Conservation (phyloP, 768 basidiomycete genomes). For the Daedaleopsis sinensis region DNA sequence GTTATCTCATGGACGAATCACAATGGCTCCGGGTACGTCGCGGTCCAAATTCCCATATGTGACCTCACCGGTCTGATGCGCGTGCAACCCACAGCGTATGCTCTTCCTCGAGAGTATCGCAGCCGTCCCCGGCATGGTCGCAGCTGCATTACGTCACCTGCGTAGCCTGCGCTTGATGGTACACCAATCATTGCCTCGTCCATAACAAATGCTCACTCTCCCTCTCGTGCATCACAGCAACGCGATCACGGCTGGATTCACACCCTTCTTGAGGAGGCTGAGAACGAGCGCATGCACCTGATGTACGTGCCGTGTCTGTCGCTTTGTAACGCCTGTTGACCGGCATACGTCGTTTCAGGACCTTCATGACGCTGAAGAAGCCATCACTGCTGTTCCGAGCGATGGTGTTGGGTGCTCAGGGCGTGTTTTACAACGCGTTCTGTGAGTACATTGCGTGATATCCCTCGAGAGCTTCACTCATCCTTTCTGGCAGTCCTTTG, state of each 20-base stretch:
- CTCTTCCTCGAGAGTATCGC: constrained; percentile 87
- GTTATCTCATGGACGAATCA: constrained; percentile 71
- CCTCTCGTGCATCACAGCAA: constrained; percentile 34
- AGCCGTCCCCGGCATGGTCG: constrained; percentile 97
- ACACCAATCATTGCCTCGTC: constrained; percentile 2
- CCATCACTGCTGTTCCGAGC: constrained; percentile 82
- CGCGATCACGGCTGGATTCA: constrained; percentile 83
- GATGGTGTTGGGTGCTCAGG: constrained; percentile 88
- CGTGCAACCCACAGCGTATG: constrained; percentile 43
- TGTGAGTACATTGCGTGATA: constrained; percentile 48
- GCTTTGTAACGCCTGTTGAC: neutral
- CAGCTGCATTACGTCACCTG: constrained; percentile 84
- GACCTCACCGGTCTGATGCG: constrained; percentile 24
- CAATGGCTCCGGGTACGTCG: constrained; percentile 74
- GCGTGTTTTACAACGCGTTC: constrained; percentile 88
- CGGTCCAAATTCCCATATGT: constrained; percentile 18
- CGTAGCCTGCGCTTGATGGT: constrained; percentile 89
- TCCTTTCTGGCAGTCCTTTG: constrained; percentile 54
- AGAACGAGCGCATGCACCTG: constrained; percentile 97
- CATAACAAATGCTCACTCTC: neutral
- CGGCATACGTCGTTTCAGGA: constrained; percentile 49
- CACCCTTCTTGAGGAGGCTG: constrained; percentile 90
- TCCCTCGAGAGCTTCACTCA: neutral
- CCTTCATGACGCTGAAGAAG: constrained; percentile 90
- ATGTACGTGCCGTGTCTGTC: constrained; percentile 52